Conservation (phyloP, 495 filamentous ascomycete genomes). For the Entonaema liquescens region DNA sequence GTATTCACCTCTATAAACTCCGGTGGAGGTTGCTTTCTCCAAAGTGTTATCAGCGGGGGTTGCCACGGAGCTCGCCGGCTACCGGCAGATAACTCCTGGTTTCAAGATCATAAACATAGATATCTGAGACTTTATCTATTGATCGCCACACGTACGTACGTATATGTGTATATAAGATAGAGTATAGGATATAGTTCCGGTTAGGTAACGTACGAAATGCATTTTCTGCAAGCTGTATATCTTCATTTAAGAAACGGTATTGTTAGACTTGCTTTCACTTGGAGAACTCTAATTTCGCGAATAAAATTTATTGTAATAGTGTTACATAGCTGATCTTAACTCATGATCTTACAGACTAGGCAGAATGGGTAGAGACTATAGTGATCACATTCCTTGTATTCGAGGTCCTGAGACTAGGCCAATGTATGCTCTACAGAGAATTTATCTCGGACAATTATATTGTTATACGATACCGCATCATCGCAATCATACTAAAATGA, state of each 20-base stretch:
- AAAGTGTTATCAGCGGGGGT: slow-evolving; percentile 17
- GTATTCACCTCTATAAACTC: background rate
- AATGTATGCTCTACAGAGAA: slow-evolving; percentile 6
- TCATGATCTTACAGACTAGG: background rate
- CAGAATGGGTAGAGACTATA: background rate
- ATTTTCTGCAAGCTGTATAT: background rate
- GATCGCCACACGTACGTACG: background rate
- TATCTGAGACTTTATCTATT: background rate
- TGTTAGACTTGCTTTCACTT: background rate
- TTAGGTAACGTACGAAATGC: background rate
- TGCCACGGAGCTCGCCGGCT: slow-evolving; percentile 27
- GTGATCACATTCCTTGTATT: background rate
- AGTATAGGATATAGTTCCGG: background rate
- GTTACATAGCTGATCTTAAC: background rate
- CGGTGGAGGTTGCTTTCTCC: background rate
- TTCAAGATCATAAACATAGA: background rate
- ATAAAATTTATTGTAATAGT: background rate
- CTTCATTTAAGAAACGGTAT: background rate
- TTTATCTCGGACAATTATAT: background rate
- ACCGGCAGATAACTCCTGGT: background rate
- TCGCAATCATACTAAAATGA: background rate
- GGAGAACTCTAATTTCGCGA: background rate
- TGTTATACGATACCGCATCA: background rate
- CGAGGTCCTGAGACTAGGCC: slow-evolving; percentile 1
- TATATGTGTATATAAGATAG: background rate